These are phyloP conservation scores for Diplodia sapinea DNA, from an alignment of 2,329 filamentous ascomycete species.

Conservation along the genomic window DNA sequence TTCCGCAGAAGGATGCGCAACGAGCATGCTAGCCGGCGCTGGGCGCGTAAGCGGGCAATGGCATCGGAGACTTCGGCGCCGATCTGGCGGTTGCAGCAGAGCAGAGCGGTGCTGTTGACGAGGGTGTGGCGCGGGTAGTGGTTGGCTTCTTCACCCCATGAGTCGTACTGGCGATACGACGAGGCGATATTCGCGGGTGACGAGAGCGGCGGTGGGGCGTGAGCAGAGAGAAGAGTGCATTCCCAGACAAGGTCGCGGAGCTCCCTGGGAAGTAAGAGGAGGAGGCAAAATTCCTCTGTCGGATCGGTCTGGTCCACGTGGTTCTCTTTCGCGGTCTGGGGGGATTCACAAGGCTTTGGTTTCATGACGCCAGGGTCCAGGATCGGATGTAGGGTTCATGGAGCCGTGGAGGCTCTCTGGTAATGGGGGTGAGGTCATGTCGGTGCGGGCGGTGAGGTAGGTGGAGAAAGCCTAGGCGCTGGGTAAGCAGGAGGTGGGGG, in stretches of 20 bases:
- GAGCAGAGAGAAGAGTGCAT: conserved; percentile 3
- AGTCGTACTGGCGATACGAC: conserved; percentile 21
- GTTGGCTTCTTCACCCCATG: conserved; percentile 15
- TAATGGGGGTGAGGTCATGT: conserved; percentile 7
- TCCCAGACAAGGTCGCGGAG: conserved; percentile 26
- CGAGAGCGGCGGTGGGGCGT: not conserved
- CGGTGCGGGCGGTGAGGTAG: conserved; percentile 16
- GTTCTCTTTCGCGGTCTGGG: not conserved
- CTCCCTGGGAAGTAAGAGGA: conserved; percentile 21
- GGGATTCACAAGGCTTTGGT: not conserved
- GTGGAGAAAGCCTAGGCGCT: not conserved
- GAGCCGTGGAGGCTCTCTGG: not conserved
- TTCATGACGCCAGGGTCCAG: not conserved
- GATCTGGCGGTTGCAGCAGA: conserved; percentile 19
- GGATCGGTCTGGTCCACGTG: not conserved
- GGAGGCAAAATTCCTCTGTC: not conserved
- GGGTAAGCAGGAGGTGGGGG: not conserved
- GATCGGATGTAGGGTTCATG: not conserved
- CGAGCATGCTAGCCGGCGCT: conserved; percentile 7
- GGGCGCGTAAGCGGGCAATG: conserved; percentile 5
- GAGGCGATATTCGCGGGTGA: not conserved
- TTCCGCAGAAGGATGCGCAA: conserved; percentile 25
- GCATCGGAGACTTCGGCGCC: conserved; percentile 7
- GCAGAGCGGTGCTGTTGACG: conserved; percentile 24
- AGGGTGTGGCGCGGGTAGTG: conserved; percentile 16